Evolutionary conservation across 306 rosid species (phyloP).

Genomic region (Vigna radiata): DNA sequence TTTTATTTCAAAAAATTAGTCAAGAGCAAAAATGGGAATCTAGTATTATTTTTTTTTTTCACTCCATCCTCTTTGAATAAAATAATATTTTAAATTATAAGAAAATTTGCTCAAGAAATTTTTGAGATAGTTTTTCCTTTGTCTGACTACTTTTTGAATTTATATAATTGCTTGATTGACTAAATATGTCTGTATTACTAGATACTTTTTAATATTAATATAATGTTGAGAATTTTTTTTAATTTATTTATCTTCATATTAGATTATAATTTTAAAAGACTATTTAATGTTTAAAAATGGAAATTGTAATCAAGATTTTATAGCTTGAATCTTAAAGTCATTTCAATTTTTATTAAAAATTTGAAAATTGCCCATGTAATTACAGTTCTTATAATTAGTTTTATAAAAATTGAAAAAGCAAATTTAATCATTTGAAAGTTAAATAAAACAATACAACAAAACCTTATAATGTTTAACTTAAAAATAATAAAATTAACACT

Average conservation of each 20-base stretch:
- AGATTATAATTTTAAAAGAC: neutral
- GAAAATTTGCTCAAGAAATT: neutral
- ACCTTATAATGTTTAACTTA: too few species aligned
- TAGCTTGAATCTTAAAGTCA: too few species aligned
- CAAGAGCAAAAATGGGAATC: slow-evolving; percentile 1
- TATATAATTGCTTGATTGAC: neutral
- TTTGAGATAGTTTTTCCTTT: neutral
- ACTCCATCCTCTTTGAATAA: neutral
- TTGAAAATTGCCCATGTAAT: too few species aligned
- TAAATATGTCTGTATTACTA: neutral
- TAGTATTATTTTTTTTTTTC: neutral
- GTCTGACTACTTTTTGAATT: neutral
- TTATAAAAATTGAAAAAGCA: too few species aligned
- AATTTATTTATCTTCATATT: neutral
- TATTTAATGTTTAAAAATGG: neutral
- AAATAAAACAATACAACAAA: too few species aligned
- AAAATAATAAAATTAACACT: too few species aligned
- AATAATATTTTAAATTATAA: neutral
- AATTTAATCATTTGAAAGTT: too few species aligned
- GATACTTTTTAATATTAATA: neutral
- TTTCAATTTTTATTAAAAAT: too few species aligned
- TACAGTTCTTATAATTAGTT: too few species aligned
- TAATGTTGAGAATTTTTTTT: neutral
- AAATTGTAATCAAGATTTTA: too few species aligned
- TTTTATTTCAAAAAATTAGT: slow-evolving; percentile 7